Percentiles rank a stretch among this genome's conserved stretches.
phyloP scores from a whole-genome alignment of 441 rosid species.

The Populus hybrid region DNA sequence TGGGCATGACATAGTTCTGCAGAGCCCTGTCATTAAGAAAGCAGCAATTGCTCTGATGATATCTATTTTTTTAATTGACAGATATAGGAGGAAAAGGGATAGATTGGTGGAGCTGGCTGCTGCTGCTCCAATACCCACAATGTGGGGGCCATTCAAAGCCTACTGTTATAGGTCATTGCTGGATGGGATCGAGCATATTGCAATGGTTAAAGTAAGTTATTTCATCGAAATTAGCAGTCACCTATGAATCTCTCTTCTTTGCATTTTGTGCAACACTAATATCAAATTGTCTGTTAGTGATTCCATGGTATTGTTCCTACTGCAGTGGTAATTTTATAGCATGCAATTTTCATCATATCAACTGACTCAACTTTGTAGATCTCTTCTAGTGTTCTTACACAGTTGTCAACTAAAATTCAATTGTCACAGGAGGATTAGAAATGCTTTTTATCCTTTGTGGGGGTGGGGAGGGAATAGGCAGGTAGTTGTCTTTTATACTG shows the following conservation, averaged over 20 bases:
- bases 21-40: neutral
- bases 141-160: conserved; percentile 91
- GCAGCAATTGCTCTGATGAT: conserved; percentile 5
- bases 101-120: conserved; percentile 64
- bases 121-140: conserved; percentile 77
- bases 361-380: neutral
- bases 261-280: neutral
- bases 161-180: conserved; percentile 68
- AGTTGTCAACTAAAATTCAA: neutral
- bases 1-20: neutral
- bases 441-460: neutral
- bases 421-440: neutral
- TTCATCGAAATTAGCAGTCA: conserved; percentile 2
- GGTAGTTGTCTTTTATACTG: neutral
- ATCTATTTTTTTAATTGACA: conserved; percentile 23
- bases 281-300: neutral
- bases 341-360: neutral
- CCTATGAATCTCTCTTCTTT: conserved; percentile 2
- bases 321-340: neutral
- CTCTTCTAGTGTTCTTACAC: neutral
- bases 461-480: neutral
- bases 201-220: conserved; percentile 84
- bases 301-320: neutral
- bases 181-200: conserved; percentile 92
- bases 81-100: conserved; percentile 82